A percentile compares a stretch with the other conserved stretches of the same genome.
Evolutionary conservation across 108 stramenopile genomes (phyloP).

Genomic region (Nitzschia sp.): DNA sequence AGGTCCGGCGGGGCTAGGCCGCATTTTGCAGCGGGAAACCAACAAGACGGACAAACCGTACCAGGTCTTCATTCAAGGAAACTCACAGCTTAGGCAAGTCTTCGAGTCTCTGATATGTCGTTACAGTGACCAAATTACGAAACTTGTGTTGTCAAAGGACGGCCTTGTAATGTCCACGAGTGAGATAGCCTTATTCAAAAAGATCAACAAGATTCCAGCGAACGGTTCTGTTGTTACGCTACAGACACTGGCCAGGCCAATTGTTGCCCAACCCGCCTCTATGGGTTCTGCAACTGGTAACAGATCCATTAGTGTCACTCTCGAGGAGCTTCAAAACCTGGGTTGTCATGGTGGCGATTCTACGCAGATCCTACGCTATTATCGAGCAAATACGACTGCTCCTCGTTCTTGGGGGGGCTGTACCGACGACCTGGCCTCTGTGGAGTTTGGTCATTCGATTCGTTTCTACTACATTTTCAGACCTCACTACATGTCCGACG

Average conservation of each 20-base stretch:
- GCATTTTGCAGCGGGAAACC: neutral
- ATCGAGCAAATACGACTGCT: neutral
- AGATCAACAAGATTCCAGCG: no score
- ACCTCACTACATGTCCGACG: slow-evolving; percentile 3
- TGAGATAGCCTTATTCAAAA: neutral
- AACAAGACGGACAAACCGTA: neutral
- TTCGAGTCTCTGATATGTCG: slow-evolving; percentile 12
- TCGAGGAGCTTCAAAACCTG: neutral
- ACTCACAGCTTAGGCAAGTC: slow-evolving; percentile 20
- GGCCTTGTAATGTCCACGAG: neutral
- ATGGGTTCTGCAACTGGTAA: neutral
- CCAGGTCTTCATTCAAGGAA: slow-evolving; percentile 10
- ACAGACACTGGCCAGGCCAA: no score
- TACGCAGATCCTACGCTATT: neutral
- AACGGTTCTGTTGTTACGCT: no score
- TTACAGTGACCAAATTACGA: slow-evolving; percentile 4
- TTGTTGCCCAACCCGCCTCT: no score
- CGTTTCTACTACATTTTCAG: slow-evolving; percentile 38
- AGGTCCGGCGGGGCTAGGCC: slow-evolving; percentile 12
- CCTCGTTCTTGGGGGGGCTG: neutral
- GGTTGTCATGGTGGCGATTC: neutral
- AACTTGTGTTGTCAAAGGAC: neutral
- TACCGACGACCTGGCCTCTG: slow-evolving; percentile 32
- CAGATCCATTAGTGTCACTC: neutral
- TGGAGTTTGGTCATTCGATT: slow-evolving; percentile 18